Evolutionary conservation across 352 stramenopile genomes (phyloP).

Genomic region (Phytophthora sansomeana): DNA sequence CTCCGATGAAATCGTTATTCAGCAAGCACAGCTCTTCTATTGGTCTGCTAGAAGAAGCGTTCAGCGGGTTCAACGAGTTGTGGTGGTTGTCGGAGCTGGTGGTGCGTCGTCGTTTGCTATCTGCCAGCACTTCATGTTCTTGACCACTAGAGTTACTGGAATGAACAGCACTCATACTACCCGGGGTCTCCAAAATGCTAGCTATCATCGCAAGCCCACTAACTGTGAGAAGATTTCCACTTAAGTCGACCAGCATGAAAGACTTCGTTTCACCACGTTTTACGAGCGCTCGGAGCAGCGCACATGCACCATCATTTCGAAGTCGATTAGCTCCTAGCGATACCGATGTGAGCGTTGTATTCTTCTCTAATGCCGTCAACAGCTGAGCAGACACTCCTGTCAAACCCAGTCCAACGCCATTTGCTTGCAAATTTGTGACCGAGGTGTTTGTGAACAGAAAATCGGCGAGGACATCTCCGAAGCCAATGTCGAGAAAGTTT

Average conservation of each 20-base stretch:
- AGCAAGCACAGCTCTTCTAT: slow-evolving; percentile 72
- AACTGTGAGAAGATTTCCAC: slow-evolving; percentile 77
- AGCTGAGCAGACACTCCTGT: slow-evolving; percentile 59
- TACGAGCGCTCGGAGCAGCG: slow-evolving; percentile 60
- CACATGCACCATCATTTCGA: slow-evolving; percentile 58
- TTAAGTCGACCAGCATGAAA: slow-evolving; percentile 67
- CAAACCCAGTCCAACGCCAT: slow-evolving; percentile 70
- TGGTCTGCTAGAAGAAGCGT: background rate
- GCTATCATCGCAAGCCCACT: slow-evolving; percentile 52
- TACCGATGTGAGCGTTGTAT: slow-evolving; percentile 54
- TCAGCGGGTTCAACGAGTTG: slow-evolving; percentile 5
- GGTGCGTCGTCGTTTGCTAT: slow-evolving; percentile 45
- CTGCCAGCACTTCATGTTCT: background rate
- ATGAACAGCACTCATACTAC: background rate
- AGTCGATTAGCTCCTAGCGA: slow-evolving; percentile 78
- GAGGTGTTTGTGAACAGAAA: slow-evolving; percentile 68
- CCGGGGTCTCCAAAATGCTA: slow-evolving; percentile 40
- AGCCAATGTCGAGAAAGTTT: slow-evolving; percentile 73
- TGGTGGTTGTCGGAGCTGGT: slow-evolving; percentile 14
- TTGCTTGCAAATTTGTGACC: slow-evolving; percentile 57
- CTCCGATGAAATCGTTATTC: slow-evolving; percentile 72
- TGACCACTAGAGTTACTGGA: background rate
- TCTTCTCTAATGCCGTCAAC: slow-evolving; percentile 54
- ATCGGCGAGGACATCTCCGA: slow-evolving; percentile 74
- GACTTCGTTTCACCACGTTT: slow-evolving; percentile 49